These are phyloP conservation scores for Xylaria hypoxylon DNA, from an alignment of 2,329 filamentous ascomycete species.

Conservation along the genomic window DNA sequence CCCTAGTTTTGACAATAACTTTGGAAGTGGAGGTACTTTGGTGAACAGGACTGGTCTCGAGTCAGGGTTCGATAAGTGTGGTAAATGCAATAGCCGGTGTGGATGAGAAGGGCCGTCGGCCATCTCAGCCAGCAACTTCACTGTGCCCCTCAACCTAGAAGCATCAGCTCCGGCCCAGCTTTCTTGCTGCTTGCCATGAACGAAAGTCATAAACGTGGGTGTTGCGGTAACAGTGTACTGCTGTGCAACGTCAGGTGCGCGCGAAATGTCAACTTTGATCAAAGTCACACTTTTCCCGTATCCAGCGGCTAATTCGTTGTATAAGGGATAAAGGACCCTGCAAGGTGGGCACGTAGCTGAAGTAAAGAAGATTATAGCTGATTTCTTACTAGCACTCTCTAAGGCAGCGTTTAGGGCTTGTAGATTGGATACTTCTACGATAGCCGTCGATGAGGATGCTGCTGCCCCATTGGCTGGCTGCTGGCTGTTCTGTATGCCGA, in stretches of 20 bases:
- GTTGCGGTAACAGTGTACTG: slow-evolving; percentile 79
- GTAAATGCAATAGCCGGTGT: slow-evolving; percentile 77
- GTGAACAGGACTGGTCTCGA: slow-evolving; percentile 77
- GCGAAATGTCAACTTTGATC: slow-evolving; percentile 84
- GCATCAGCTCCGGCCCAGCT: slow-evolving; percentile 84
- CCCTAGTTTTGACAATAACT: slow-evolving; percentile 84
- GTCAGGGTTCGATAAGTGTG: slow-evolving; percentile 73
- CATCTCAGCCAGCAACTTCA: slow-evolving; percentile 79
- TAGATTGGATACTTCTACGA: slow-evolving; percentile 71
- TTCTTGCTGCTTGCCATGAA: slow-evolving; percentile 79
- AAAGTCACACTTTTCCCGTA: slow-evolving; percentile 74
- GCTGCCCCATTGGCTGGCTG: slow-evolving; percentile 39
- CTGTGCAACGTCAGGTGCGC: slow-evolving; percentile 71
- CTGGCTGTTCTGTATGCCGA: slow-evolving; percentile 61
- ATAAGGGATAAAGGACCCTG: slow-evolving; percentile 83
- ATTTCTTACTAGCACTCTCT: slow-evolving; percentile 69
- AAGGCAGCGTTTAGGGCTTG: slow-evolving; percentile 72
- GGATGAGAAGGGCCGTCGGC: slow-evolving; percentile 77
- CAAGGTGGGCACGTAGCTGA: slow-evolving; percentile 88
- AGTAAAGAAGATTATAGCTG: slow-evolving; percentile 91
- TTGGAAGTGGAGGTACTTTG: slow-evolving; percentile 85
- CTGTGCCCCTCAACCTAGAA: slow-evolving; percentile 74
- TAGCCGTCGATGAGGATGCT: slow-evolving; percentile 52
- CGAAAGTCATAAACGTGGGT: slow-evolving; percentile 89
- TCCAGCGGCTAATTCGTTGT: slow-evolving; percentile 82